Percentiles rank a stretch among this genome's conserved stretches.
phyloP scores from a whole-genome alignment of 2,329 filamentous ascomycete species.

The Cryphonectria nitschkei region DNA sequence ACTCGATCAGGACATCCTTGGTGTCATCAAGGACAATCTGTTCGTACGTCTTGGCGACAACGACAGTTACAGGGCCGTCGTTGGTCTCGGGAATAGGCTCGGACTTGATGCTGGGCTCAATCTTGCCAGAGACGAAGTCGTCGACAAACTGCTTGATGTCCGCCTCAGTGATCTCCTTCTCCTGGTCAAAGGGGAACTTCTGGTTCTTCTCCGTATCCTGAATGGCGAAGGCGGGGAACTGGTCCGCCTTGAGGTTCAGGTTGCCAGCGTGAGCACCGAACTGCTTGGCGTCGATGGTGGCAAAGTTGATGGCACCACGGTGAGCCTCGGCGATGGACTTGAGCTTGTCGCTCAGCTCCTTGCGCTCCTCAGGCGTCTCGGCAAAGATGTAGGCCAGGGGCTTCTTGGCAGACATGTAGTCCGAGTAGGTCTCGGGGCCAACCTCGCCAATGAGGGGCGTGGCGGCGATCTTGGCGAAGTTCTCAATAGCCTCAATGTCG shows the following conservation, averaged over 20 bases:
- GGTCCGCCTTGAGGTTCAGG: constrained; percentile 93
- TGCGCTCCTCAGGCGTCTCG: constrained; percentile 87
- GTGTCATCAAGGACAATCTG: constrained; percentile 87
- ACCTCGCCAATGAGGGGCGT: constrained; percentile 94
- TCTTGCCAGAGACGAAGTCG: constrained; percentile 82
- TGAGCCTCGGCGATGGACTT: constrained; percentile 88
- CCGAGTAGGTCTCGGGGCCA: constrained; percentile 92
- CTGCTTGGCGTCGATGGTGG: constrained; percentile 91
- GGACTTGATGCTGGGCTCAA: constrained; percentile 97
- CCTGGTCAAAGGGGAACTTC: constrained; percentile 93
- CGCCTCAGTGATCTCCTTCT: constrained; percentile 73
- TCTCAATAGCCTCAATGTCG: constrained; percentile 75
- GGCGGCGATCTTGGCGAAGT: constrained; percentile 82
- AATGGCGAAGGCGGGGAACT: constrained; percentile 97
- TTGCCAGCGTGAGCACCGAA: constrained; percentile 96
- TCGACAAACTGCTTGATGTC: constrained; percentile 82
- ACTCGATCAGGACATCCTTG: constrained; percentile 97
- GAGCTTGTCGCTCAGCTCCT: constrained; percentile 73
- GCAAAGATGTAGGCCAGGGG: constrained; percentile 98
- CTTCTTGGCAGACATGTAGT: constrained; percentile 90
- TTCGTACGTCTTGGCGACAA: constrained; percentile 94
- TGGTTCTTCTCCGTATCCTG: constrained; percentile 94
- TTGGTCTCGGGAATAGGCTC: constrained; percentile 94
- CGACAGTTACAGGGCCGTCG: constrained; percentile 82
- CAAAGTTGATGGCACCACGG: constrained; percentile 96